Evolutionary conservation across 495 filamentous ascomycete species (phyloP), one percentile per base, ranked within the genome.

Genomic region (Aspergillus affinis): DNA sequence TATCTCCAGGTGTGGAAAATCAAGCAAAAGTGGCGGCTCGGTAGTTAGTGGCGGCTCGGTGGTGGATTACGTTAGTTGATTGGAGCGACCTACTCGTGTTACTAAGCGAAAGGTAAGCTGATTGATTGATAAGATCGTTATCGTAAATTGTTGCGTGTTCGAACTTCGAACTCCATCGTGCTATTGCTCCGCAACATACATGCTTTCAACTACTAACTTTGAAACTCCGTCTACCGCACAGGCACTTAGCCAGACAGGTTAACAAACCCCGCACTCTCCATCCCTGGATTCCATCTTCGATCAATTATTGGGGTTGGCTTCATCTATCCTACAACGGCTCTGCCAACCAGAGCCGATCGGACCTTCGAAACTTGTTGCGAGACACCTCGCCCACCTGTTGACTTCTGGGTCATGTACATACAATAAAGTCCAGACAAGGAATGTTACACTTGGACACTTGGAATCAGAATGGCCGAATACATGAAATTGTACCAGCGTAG

Each of bases 51-150:
- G n/a, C n/a, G n/a, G n/a, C n/a, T n/a, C n/a, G n/a, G n/a, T n/a
- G n/a, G n/a, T n/a, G n/a, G n/a, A n/a, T n/a, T n/a, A n/a, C n/a
- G n/a, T n/a, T n/a, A 4, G 23, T 26, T 26, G 23, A 26, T 26
- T 26, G 23, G 23, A 26, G 23, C 4, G 23, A 26, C 2, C 2
- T 26, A 26, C 23, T 26, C n/a, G 29, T 50, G 51, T 67, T 68
- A 72, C 63, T 72, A 62, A 65, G 62, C 57, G 36, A 27, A 63
- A 58, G 59, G 23, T 61, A 44, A 44, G 30, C 46, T 6, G 51
- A 48, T 13, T 61, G 61, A 63, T 61, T 45, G 70, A 72, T 69
- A 68, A 71, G 65, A 69, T 71, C 61, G 61, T 63, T 20, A 21
- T 44, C 20, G 13, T 23, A 47, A 10, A 17, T 20, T 27, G 32